Base-by-base conservation (phyloP, 192 early-diverging fungal species). In the Kickxella alabastrina region DNA sequence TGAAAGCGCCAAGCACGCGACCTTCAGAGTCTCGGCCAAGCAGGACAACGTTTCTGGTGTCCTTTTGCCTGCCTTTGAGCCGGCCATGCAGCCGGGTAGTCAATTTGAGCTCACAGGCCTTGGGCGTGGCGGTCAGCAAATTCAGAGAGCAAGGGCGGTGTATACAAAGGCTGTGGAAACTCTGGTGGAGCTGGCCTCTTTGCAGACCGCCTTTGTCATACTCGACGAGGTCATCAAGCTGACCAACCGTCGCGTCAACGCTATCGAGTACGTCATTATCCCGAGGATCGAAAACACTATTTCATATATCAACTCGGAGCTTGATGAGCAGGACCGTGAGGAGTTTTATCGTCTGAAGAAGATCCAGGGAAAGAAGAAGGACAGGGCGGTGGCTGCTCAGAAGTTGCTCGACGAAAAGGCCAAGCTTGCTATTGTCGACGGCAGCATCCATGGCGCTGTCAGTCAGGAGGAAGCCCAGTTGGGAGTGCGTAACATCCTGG, bases 191-290 rank as follows among this genome's bases (percentile, higher is more conserved):
- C 75, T 99, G 60, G 97, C 97, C n/a, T 95, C 92, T 2, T 60
- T 99, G 48, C 97, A 99, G 82, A 99, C 97, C 10, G 95, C 97
- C 1, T 99, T 99, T 75, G 92, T 97, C 5, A 96, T 98, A 45
- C 76, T 99, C 45, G 97, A 99, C 67, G 97, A 99, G 79, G 95
- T 99, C 42, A 99, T 99, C 75, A 97, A 96, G 82, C 64, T 95
- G 21, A 99, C 97, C 2, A 99, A 99, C 76, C 88, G 97, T 52
- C 85, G 97, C 59, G 97, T 99, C 17, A 99, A 99, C 54, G 97
- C 97, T 18, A 98, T 99, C 59, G 97, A 99, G 67, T 89, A 98
- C 68, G 93, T 99, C 43, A 99, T 98, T 65, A 99, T 99, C 56
- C 97, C 97, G 21, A 84, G 86, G 32, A 89, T 95, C 53, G 97